phyloP scores from a whole-genome alignment of 345 rosid species.

The Populus tremula region DNA sequence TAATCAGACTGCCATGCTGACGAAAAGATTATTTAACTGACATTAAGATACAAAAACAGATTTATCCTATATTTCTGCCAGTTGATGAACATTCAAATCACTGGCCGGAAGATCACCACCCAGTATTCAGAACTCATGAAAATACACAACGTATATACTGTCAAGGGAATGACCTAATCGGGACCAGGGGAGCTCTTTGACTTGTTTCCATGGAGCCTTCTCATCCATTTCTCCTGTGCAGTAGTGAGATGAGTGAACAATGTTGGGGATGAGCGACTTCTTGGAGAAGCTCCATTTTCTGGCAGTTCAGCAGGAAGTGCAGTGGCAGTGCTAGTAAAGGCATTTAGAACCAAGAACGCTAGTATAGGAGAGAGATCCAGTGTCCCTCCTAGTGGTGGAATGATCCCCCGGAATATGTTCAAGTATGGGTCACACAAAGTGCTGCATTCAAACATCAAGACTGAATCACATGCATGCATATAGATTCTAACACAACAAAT shows the following conservation, averaged over 20 bases:
- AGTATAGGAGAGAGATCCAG: slow-evolving; percentile 83
- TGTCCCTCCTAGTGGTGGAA: slow-evolving; percentile 88
- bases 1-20: background rate
- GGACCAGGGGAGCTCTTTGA: slow-evolving; percentile 25
- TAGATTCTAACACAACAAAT: background rate
- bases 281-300: slow-evolving; percentile 22
- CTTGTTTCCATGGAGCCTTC: slow-evolving; percentile 44
- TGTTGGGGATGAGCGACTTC: slow-evolving; percentile 22
- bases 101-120: background rate
- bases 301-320: slow-evolving; percentile 92
- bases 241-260: slow-evolving; percentile 27
- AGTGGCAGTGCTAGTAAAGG: slow-evolving; percentile 71
- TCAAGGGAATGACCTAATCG: slow-evolving; percentile 17
- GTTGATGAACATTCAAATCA: background rate
- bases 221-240: slow-evolving; percentile 64
- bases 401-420: slow-evolving; percentile 90
- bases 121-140: background rate
- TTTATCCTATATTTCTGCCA: slow-evolving; percentile 3
- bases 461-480: background rate
- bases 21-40: background rate
- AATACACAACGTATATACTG: background rate
- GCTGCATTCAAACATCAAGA: slow-evolving; percentile 33
- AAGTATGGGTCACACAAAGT: slow-evolving; percentile 90
- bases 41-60: background rate
- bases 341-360: slow-evolving; percentile 80